Conservation (phyloP, 2,329 filamentous ascomycete genomes). For the Trichophyton equinum region DNA sequence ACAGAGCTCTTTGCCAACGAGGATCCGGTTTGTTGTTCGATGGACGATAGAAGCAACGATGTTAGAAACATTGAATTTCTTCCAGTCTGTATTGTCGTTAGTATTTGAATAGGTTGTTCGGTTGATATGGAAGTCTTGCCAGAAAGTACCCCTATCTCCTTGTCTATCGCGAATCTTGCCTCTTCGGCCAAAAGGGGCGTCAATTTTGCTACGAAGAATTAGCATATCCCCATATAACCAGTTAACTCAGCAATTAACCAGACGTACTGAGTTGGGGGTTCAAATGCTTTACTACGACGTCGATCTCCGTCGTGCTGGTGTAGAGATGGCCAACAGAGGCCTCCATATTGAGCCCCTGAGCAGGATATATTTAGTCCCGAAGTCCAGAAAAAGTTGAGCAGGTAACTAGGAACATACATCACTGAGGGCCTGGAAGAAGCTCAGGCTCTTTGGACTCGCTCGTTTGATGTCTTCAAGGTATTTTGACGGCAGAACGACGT, state of each 20-base stretch:
- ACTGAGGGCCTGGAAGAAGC: neutral
- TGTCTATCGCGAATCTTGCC: neutral
- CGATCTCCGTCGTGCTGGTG: neutral
- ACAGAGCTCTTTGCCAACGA: conserved; percentile 10
- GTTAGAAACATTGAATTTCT: neutral
- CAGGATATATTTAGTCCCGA: neutral
- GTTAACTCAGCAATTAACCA: too few relatives aligned
- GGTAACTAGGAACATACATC: neutral
- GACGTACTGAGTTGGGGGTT: neutral
- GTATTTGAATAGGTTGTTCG: neutral
- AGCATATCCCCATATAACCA: neutral
- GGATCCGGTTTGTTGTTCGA: conserved; percentile 5
- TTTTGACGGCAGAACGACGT: neutral
- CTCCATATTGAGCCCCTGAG: neutral
- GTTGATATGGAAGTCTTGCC: neutral
- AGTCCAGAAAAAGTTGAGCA: neutral
- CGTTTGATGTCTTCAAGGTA: neutral
- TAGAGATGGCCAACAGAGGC: neutral
- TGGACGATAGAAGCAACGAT: neutral
- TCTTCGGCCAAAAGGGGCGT: neutral
- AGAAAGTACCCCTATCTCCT: neutral
- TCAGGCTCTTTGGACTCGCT: neutral
- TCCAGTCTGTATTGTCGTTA: neutral
- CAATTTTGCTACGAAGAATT: neutral
- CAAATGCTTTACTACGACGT: neutral